These are phyloP conservation scores for Colletotrichum navitas DNA, from an alignment of 2,329 filamentous ascomycete genomes.

Conservation along the genomic window DNA sequence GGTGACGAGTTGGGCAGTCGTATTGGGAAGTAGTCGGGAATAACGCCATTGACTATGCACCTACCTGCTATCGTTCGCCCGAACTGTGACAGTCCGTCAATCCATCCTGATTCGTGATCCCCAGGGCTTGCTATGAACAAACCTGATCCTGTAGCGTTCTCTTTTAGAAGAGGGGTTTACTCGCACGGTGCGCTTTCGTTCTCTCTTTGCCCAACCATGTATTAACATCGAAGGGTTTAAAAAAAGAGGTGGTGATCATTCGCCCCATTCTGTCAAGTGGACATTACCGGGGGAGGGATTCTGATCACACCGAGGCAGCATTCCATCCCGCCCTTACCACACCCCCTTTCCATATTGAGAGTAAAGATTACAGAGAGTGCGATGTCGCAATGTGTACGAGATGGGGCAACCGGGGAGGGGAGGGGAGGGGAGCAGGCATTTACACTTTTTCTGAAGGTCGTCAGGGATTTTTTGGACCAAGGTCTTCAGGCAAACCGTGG, in stretches of 20 bases:
- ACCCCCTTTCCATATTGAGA: not conserved
- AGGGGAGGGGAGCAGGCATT: not conserved
- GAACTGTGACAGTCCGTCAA: constrained; percentile 3
- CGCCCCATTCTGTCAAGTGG: constrained; percentile 14
- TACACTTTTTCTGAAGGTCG: not conserved
- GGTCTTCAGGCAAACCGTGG: constrained; percentile 26
- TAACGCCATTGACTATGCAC: constrained; percentile 16
- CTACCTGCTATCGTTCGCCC: constrained; percentile 16
- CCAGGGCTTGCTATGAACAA: constrained; percentile 11
- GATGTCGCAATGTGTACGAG: constrained; percentile 26
- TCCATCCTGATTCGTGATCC: not conserved
- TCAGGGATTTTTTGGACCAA: constrained; percentile 11
- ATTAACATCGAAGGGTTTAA: not conserved
- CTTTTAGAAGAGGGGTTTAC: not conserved
- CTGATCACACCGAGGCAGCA: constrained; percentile 23
- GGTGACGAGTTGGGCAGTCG: constrained; percentile 2
- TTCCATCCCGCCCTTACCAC: not conserved
- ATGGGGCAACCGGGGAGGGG: constrained; percentile 9
- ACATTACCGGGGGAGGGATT: not conserved
- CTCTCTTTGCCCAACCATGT: not conserved
- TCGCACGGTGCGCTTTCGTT: constrained; percentile 32
- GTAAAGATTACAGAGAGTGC: not conserved
- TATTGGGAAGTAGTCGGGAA: constrained; percentile 29
- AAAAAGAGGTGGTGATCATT: constrained; percentile 26
- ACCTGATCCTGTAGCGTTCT: not conserved